Evolutionary conservation across 768 basidiomycete species (phyloP), one percentile per base, ranked within the genome.

Genomic region (Leccinum subtestaceum): DNA sequence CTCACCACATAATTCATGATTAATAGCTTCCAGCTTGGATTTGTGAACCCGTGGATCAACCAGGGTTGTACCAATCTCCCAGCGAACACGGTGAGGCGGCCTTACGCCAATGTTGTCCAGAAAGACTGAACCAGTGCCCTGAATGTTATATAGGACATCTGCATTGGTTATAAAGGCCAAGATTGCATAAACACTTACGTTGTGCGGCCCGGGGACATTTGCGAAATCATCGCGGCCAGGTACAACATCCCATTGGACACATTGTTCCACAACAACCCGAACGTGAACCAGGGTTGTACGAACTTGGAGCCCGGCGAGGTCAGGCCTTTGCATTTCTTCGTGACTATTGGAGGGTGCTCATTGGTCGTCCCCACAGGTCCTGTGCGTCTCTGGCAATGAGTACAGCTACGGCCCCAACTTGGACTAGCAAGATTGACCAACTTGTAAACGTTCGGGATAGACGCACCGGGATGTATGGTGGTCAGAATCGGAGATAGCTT

Each of bases 11-110:
- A 4, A 2, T 7, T 31, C 19, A 17, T 21, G 10, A 40, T 12
- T 25, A 36, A 51, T 60, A 84, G 83, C 0, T 85, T 77, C 74
- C 87, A 89, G 70, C 80, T 89, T 59, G 79, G 80, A 23, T 57
- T 75, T 40, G 81, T 82, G 60, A 85, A 84, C n/a, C 40, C 90
- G 89, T 34, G 32, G 12, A 34, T 34, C 12, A 12, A 34, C 32
- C 1, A 4, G 12, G 4, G 4, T 12, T 34, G 32, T 12, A 34
- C 5, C 4, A 34, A 34, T 12, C 32, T 34, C 32, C 32, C 32
- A 12, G 32, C 32, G 12, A 5, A 12, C 12, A 12, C 32, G 32
- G 83, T 80, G 54, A 57, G 71, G 17, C 25, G 13, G 19, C 27
- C 40, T 10, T 1, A 12, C 10, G 11, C 25, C 43, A 5, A 13